These are phyloP conservation scores for Aspergillus novofumigatus DNA, from an alignment of 2,329 filamentous ascomycete species.

Conservation along the genomic window DNA sequence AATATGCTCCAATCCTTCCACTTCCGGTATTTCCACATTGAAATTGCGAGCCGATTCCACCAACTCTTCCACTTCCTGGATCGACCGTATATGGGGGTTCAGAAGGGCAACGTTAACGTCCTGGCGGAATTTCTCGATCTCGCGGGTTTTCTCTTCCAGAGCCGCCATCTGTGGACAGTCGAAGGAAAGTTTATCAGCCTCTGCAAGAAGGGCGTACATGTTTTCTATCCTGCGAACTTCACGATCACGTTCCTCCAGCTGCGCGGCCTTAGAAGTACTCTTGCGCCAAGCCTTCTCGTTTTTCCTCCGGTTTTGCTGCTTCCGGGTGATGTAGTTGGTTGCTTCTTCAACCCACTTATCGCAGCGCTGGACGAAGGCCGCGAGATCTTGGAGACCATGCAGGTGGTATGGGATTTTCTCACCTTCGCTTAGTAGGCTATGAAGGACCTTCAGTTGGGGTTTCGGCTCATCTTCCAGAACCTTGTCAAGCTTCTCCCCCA, in stretches of 20 bases:
- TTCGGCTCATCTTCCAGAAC: constrained; percentile 77
- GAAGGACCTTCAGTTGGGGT: constrained; percentile 80
- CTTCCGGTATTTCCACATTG: constrained; percentile 85
- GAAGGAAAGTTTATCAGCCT: constrained; percentile 84
- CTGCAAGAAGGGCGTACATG: constrained; percentile 75
- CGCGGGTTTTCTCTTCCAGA: constrained; percentile 77
- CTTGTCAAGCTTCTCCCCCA: constrained; percentile 88
- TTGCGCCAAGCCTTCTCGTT: constrained; percentile 84
- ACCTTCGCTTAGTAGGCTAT: constrained; percentile 81
- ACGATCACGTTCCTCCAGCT: constrained; percentile 76
- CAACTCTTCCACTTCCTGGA: constrained; percentile 78
- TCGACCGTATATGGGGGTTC: constrained; percentile 59
- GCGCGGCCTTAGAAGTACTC: constrained; percentile 65
- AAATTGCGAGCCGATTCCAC: constrained; percentile 86
- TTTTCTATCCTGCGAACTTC: constrained; percentile 87
- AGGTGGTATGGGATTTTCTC: constrained; percentile 93
- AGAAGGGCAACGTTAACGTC: constrained; percentile 68
- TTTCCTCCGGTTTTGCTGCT: constrained; percentile 95
- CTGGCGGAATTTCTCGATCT: constrained; percentile 78
- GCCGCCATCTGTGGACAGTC: constrained; percentile 87
- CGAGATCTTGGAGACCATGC: constrained; percentile 73
- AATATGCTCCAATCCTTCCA: constrained; percentile 74
- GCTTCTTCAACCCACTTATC: constrained; percentile 98
- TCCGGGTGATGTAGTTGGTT: constrained; percentile 90
- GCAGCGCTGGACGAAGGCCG: constrained; percentile 88